Percentiles rank a stretch among this genome's conserved stretches.
phyloP scores from a whole-genome alignment of 352 stramenopile species.

The Phytophthora citrophthora region DNA sequence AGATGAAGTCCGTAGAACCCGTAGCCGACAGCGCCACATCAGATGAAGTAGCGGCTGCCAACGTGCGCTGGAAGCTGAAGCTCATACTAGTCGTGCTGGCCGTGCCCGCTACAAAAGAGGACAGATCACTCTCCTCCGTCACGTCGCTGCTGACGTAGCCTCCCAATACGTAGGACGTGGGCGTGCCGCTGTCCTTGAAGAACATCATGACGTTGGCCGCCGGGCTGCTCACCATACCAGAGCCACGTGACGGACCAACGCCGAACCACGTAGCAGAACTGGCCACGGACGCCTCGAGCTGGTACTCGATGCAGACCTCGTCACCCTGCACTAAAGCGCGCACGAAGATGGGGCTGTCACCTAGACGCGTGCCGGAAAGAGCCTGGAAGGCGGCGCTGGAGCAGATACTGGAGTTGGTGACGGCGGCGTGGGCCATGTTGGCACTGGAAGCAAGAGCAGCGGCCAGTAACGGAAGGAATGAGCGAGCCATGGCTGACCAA shows the following conservation, averaged over 20 bases:
- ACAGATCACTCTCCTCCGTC: conserved; percentile 46
- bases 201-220: conserved; percentile 79
- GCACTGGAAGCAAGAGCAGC: conserved; percentile 5
- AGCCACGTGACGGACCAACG: conserved; percentile 52
- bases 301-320: conserved; percentile 74
- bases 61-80: conserved; percentile 77
- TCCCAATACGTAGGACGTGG: conserved; percentile 55
- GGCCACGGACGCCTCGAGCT: conserved; percentile 45
- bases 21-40: conserved; percentile 59
- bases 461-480: conserved; percentile 20
- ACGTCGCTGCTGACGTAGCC: conserved; percentile 58
- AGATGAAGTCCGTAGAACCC: conserved; percentile 57
- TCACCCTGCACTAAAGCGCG: conserved; percentile 61
- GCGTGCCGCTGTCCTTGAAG: conserved; percentile 43
- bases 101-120: conserved; percentile 46
- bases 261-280: conserved; percentile 62
- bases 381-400: conserved; percentile 58
- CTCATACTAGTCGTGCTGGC: conserved; percentile 50
- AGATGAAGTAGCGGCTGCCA: conserved; percentile 49
- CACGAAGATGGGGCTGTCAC: conserved; percentile 65
- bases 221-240: conserved; percentile 75
- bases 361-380: conserved; percentile 50
- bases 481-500: conserved; percentile 20
- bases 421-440: conserved; percentile 22
- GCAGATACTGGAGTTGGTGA: conserved; percentile 49